Evolutionary conservation across 2,329 filamentous ascomycete species (phyloP), one percentile per base, ranked within the genome.

Genomic region (Talaromyces sp.): DNA sequence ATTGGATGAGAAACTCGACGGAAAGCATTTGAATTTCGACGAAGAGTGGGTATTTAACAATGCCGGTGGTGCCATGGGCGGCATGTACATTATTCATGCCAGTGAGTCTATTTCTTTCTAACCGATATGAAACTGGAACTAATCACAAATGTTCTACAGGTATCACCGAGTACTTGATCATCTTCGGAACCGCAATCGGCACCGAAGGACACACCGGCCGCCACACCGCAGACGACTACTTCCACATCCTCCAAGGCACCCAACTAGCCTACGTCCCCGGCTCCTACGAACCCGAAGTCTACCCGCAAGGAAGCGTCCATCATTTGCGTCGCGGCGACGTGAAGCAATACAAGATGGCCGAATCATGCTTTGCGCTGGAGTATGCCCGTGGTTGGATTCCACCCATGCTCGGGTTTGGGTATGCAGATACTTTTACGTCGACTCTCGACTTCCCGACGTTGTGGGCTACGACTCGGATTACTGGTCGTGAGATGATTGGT

Each of bases 41-140:
- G 84, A 93, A 76, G 88, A 93, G 73, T 96, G 90, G 90, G 81
- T 95, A 46, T 93, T 96, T 68, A 96, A 95, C 80, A 95, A 95
- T 69, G 90, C 90, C 53, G 91, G 91, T 54, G 91, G 91, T 63
- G 90, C 90, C 54, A 96, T 95, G 91, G 91, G 91, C 57, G 89
- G 83, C 68, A 94, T 95, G 91, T 91, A 90, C 73, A 86, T 95
- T 63, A 87, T 95, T 67, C 91, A 95, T 71, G 89, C 90, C 60
- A 92, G 88, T 88, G 73, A 72, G 84, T 53, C 19, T 31, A 10
- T 22, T 6, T 13, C 10, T 35, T n/a, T 10, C 13, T 19, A 6
- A 21, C 8, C 1, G 8, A 35, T 6, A 19, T 13, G 19, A 35
- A 6, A n/a, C 5, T 43, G 37, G 28, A 17, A 40, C 36, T 41